phyloP scores from a whole-genome alignment of 2,329 filamentous ascomycete species.

The Aspergillus aculeatinus region DNA sequence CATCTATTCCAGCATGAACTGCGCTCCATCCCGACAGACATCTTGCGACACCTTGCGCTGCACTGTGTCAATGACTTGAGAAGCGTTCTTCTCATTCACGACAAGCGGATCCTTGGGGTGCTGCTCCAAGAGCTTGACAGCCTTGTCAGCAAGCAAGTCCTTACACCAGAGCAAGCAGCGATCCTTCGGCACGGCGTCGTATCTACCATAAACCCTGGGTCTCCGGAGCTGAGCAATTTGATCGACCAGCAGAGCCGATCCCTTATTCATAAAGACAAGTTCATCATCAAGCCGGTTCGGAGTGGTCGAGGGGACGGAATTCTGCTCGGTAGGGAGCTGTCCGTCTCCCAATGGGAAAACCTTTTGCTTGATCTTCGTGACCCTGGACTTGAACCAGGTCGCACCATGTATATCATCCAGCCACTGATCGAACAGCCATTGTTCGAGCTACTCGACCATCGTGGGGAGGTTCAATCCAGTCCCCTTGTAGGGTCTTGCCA shows the following conservation, averaged over 20 bases:
- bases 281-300: slow-evolving; percentile 26
- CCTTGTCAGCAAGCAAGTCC: slow-evolving; percentile 20
- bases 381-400: not conserved
- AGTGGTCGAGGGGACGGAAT: slow-evolving; percentile 7
- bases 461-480: not conserved
- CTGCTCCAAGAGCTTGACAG: slow-evolving; percentile 24
- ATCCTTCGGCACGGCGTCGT: slow-evolving; percentile 22
- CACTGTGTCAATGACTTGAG: slow-evolving; percentile 33
- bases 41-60: slow-evolving; percentile 25
- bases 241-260: slow-evolving; percentile 3
- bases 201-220: slow-evolving; percentile 27
- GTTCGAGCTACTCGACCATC: not conserved
- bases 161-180: slow-evolving; percentile 20
- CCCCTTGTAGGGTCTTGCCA: not conserved
- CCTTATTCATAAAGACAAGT: slow-evolving; percentile 20
- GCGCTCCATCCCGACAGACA: slow-evolving; percentile 18
- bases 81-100: slow-evolving; percentile 30
- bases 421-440: slow-evolving; percentile 3
- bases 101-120: slow-evolving; percentile 35
- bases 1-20: slow-evolving; percentile 33
- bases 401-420: slow-evolving; percentile 6
- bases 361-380: slow-evolving; percentile 1
- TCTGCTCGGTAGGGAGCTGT: slow-evolving; percentile 2
- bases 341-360: slow-evolving; percentile 2
- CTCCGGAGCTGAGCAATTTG: slow-evolving; percentile 19